Conservation (phyloP, 1,284 basidiomycete species). For the Austropuccinia psidii region DNA sequence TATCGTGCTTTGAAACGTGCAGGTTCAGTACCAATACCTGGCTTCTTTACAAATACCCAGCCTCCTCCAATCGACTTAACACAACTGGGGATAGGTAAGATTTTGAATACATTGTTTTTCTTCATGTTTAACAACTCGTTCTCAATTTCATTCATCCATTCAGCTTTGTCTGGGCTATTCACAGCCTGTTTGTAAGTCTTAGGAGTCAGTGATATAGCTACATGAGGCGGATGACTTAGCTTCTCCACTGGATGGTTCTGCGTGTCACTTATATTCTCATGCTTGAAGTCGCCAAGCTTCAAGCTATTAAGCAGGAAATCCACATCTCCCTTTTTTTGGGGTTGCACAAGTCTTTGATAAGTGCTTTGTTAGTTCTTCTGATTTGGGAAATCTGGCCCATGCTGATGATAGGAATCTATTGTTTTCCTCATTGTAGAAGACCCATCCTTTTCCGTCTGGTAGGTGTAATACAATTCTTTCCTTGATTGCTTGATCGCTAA, state of each 20-base stretch:
- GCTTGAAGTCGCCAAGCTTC: no score
- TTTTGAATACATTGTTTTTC: not conserved
- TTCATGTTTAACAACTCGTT: not conserved
- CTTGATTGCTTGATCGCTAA: not conserved
- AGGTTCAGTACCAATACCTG: not conserved
- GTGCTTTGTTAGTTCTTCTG: not conserved
- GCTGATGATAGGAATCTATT: no score
- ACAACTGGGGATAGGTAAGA: not conserved
- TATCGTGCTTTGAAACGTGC: not conserved
- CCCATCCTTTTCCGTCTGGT: not conserved
- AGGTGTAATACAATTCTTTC: not conserved
- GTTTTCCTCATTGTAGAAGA: not conserved
- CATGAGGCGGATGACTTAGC: not conserved
- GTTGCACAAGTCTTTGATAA: not conserved
- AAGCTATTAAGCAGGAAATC: not conserved
- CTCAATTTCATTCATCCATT: not conserved
- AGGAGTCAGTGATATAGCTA: not conserved
- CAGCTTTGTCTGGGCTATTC: not conserved
- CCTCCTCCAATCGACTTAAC: not conserved
- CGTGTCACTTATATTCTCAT: not conserved
- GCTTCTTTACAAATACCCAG: not conserved
- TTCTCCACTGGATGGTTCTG: not conserved
- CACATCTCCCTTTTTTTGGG: not conserved
- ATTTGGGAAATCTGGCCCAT: no score
- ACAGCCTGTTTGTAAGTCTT: not conserved